Conservation (phyloP, 768 basidiomycete genomes). For the Amanita phalloides region DNA sequence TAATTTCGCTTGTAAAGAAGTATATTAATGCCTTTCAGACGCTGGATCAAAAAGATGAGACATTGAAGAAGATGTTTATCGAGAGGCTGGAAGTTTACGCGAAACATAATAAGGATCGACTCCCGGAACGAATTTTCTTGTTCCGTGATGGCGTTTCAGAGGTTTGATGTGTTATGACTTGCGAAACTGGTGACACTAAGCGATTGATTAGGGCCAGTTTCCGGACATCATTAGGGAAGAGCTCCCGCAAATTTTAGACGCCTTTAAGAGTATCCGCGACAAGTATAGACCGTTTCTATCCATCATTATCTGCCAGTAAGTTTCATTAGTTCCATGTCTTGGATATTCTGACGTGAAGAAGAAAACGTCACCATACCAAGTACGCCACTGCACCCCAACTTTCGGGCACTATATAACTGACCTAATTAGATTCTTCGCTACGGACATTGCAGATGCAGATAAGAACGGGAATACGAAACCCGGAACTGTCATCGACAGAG, state of each 20-base stretch:
- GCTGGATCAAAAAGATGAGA: constrained; percentile 33
- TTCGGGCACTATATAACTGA: constrained; percentile 6
- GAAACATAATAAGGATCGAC: constrained; percentile 33
- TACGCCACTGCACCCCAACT: constrained; percentile 19
- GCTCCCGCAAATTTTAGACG: constrained; percentile 46
- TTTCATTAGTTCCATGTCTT: constrained; percentile 1
- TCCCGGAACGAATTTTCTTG: constrained; percentile 62
- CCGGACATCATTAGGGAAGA: constrained; percentile 49
- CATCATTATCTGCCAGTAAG: constrained; percentile 65
- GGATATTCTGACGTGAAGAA: constrained; percentile 6
- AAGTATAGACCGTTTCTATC: constrained; percentile 54
- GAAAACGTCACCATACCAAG: constrained; percentile 58
- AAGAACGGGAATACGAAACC: constrained; percentile 69
- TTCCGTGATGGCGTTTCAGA: constrained; percentile 74
- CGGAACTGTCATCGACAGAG: constrained; percentile 74
- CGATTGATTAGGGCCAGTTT: constrained; percentile 53
- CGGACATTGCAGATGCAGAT: constrained; percentile 36
- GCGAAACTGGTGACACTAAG: background rate
- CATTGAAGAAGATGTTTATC: constrained; percentile 50
- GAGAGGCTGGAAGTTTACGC: constrained; percentile 56
- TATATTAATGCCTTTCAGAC: constrained; percentile 34
- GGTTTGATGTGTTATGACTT: constrained; percentile 23
- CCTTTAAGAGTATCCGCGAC: constrained; percentile 41
- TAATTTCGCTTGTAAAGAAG: constrained; percentile 3
- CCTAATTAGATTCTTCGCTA: constrained; percentile 41